Conservation (phyloP, 2,329 filamentous ascomycete genomes). For the Cyclaneusma minus region DNA sequence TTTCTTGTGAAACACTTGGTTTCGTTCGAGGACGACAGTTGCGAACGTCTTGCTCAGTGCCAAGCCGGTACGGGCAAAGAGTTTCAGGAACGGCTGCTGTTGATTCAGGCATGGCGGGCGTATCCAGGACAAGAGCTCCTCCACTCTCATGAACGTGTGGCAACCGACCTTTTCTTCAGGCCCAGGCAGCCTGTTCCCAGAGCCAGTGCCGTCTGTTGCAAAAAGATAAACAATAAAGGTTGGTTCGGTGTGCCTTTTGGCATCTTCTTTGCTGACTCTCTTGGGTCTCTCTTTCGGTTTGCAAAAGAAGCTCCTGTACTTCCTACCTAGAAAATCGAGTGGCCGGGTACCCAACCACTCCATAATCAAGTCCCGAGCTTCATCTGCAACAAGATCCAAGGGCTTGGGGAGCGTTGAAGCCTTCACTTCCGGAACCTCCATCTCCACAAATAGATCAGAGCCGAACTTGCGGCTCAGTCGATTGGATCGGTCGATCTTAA, state of each 20-base stretch:
- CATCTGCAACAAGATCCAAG: slow-evolving; percentile 18
- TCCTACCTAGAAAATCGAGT: slow-evolving; percentile 14
- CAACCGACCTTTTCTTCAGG: slow-evolving; percentile 1
- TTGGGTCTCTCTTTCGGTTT: slow-evolving; percentile 11
- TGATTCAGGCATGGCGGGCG: slow-evolving; percentile 29
- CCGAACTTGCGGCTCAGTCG: slow-evolving; percentile 40
- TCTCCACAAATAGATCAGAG: slow-evolving; percentile 39
- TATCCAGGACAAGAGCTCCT: slow-evolving; percentile 34
- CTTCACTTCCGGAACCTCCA: slow-evolving; percentile 31
- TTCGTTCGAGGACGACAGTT: slow-evolving; percentile 26
- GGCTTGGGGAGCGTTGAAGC: slow-evolving; percentile 14
- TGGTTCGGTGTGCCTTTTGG: slow-evolving; percentile 16
- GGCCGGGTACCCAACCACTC: slow-evolving; percentile 21
- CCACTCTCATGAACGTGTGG: slow-evolving; percentile 18
- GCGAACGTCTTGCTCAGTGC: slow-evolving; percentile 35
- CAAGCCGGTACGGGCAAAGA: slow-evolving; percentile 39
- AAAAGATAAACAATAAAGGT: slow-evolving; percentile 36
- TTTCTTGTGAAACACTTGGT: slow-evolving; percentile 27
- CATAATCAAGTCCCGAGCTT: slow-evolving; percentile 20
- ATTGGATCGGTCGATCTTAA: slow-evolving; percentile 32
- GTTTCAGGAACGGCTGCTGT: slow-evolving; percentile 32
- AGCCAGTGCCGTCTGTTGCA: slow-evolving; percentile 32
- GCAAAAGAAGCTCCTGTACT: slow-evolving; percentile 15
- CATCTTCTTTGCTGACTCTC: slow-evolving; percentile 23
- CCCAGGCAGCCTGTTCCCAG: slow-evolving; percentile 12